Conservation (phyloP, 345 rosid genomes). For the Ceriops zippeliana region DNA sequence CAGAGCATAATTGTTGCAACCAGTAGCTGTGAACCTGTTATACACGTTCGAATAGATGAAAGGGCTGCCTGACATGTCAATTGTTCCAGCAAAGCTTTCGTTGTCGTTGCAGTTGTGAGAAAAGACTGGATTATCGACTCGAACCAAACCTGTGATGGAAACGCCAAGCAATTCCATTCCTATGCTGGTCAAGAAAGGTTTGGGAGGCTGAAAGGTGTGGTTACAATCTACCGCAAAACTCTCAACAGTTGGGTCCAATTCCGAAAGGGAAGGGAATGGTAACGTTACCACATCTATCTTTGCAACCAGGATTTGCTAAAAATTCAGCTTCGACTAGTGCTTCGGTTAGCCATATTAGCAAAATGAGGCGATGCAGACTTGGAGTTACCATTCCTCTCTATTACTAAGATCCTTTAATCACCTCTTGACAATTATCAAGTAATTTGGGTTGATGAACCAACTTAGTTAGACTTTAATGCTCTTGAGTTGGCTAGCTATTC, state of each 20-base stretch:
- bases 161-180: slow-evolving; percentile 3
- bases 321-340: too few species aligned
- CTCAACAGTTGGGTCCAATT: neutral
- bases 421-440: too few species aligned
- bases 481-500: too few species aligned
- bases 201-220: neutral
- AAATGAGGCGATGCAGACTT: too few species aligned
- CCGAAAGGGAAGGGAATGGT: neutral
- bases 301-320: neutral
- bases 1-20: neutral
- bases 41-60: neutral
- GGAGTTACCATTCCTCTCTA: too few species aligned
- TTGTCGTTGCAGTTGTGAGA: neutral
- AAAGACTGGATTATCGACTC: neutral
- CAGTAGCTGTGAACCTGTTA: neutral
- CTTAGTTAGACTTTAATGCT: too few species aligned
- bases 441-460: too few species aligned
- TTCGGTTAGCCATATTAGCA: too few species aligned
- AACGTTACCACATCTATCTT: neutral
- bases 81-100: neutral
- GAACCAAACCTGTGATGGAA: neutral
- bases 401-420: too few species aligned
- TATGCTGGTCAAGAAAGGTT: slow-evolving; percentile 7
- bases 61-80: neutral
- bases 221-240: neutral